These are phyloP conservation scores for Elongisporangium prolatum DNA, from an alignment of 352 stramenopile species.

Conservation along the genomic window DNA sequence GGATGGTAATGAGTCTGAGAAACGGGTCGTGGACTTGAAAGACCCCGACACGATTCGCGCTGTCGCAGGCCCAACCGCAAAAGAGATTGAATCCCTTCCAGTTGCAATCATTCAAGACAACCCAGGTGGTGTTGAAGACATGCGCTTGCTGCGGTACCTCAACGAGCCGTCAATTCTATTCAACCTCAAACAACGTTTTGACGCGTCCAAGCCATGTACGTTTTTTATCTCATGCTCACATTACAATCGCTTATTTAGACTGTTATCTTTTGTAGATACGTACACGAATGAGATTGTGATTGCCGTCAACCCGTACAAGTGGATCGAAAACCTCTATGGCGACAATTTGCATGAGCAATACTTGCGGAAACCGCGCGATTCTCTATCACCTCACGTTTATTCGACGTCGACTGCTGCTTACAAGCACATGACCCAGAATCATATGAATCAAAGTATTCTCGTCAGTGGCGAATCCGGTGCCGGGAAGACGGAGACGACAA, in stretches of 20 bases:
- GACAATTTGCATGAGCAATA: constrained; percentile 86
- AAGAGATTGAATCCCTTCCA: constrained; percentile 77
- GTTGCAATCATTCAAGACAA: constrained; percentile 81
- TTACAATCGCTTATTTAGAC: background rate
- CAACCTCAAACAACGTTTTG: constrained; percentile 91
- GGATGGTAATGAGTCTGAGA: constrained; percentile 55
- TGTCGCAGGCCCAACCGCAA: constrained; percentile 67
- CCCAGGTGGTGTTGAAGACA: constrained; percentile 75
- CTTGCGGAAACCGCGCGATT: constrained; percentile 60
- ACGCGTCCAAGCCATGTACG: constrained; percentile 87
- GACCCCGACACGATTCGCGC: constrained; percentile 81
- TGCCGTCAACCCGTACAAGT: constrained; percentile 97
- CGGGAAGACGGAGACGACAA: constrained; percentile 97
- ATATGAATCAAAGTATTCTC: constrained; percentile 85
- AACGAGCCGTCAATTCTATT: constrained; percentile 93
- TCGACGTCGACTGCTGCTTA: constrained; percentile 82
- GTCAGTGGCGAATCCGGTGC: constrained; percentile 85
- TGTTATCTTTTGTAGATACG: constrained; percentile 63
- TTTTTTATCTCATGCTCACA: background rate
- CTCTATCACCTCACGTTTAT: constrained; percentile 76
- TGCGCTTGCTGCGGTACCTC: constrained; percentile 85
- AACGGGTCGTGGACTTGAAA: constrained; percentile 77
- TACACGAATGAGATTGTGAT: constrained; percentile 98
- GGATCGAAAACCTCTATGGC: constrained; percentile 90
- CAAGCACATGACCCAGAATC: constrained; percentile 75